Conservation (phyloP, 2,329 filamentous ascomycete genomes). For the Aureobasidium sp. region DNA sequence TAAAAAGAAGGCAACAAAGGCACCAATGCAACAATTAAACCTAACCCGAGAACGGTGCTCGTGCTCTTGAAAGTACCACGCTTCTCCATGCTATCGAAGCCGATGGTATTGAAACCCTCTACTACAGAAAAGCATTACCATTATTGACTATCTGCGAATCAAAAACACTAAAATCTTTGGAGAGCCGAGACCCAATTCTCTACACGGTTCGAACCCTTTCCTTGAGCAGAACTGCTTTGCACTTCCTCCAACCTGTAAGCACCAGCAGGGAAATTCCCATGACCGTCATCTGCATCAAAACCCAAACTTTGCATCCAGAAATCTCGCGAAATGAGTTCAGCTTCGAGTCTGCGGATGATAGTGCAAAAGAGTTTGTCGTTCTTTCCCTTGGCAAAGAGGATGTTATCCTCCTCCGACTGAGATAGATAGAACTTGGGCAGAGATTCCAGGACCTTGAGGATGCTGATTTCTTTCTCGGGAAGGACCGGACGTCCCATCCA, state of each 20-base stretch:
- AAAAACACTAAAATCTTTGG: background rate
- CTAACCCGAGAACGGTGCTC: too few relatives aligned
- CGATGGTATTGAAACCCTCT: too few relatives aligned
- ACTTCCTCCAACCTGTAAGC: background rate
- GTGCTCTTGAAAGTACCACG: too few relatives aligned
- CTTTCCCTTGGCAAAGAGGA: background rate
- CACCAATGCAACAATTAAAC: too few relatives aligned
- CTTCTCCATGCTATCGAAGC: too few relatives aligned
- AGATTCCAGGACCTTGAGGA: background rate
- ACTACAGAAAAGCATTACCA: background rate
- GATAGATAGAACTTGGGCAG: background rate
- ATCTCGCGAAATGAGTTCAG: background rate
- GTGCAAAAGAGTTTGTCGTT: background rate
- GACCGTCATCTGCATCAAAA: background rate
- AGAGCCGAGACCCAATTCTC: background rate
- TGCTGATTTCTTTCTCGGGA: background rate
- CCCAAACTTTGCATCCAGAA: constrained; percentile 7
- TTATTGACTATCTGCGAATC: background rate
- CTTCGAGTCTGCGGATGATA: background rate
- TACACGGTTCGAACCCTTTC: background rate
- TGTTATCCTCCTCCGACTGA: background rate
- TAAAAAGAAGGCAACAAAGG: too few relatives aligned
- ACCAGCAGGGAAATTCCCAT: background rate
- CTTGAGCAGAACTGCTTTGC: background rate
- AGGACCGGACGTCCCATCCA: constrained; percentile 8